Percentiles rank a stretch among this genome's conserved stretches.
Evolutionary conservation across 768 basidiomycete species (phyloP).

Genomic region (Agaricus blazei): DNA sequence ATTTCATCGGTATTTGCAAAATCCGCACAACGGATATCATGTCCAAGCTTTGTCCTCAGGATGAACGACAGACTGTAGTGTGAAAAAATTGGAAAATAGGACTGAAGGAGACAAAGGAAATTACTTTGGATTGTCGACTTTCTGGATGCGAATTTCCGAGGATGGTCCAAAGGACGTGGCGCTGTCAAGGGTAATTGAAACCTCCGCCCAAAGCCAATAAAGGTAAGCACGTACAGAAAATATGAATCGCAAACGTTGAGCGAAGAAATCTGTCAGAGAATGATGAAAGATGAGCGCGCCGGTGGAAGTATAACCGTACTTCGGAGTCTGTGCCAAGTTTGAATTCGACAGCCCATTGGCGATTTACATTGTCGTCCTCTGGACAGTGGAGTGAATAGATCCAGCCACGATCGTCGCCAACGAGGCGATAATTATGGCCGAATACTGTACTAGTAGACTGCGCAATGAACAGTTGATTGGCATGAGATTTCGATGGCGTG

Average conservation of each 20-base stretch:
- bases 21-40: conserved; percentile 6
- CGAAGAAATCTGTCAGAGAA: conserved; percentile 2
- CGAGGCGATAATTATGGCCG: background rate
- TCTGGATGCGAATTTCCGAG: conserved; percentile 5
- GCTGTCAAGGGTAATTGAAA: conserved; percentile 12
- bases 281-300: background rate
- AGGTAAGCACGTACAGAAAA: background rate
- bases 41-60: background rate
- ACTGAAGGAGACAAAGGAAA: background rate
- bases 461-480: background rate
- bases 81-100: background rate
- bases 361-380: background rate
- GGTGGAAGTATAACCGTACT: background rate
- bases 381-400: background rate
- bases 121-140: background rate
- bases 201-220: background rate
- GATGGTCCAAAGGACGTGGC: conserved; percentile 6
- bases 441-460: conserved; percentile 1
- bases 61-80: background rate
- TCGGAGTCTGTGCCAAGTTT: conserved; percentile 1
- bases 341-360: background rate
- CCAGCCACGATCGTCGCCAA: conserved; percentile 51
- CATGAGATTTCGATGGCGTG: background rate
- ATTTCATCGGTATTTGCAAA: background rate
- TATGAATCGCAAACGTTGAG: conserved; percentile 1